Conservation (phyloP, 441 rosid genomes). For the Theobroma grandiflorum region DNA sequence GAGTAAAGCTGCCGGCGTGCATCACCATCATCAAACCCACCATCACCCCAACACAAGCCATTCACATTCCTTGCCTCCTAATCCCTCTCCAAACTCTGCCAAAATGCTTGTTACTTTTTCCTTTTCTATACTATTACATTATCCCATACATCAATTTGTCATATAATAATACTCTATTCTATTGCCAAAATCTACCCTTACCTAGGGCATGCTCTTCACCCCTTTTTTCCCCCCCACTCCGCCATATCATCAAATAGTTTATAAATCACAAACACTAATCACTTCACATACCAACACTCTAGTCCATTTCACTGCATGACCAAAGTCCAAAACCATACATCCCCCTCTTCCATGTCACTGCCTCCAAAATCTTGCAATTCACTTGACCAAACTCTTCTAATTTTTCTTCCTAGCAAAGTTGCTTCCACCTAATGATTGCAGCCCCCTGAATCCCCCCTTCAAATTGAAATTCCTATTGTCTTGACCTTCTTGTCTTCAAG, state of each 20-base stretch:
- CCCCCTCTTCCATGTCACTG: not conserved
- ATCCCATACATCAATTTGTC: slow-evolving; percentile 31
- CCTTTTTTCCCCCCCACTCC: not conserved
- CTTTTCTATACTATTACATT: slow-evolving; percentile 37
- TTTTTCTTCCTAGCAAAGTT: slow-evolving; percentile 27
- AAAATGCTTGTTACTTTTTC: slow-evolving; percentile 35
- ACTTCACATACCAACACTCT: not conserved
- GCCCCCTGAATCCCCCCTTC: not conserved
- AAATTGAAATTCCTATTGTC: slow-evolving; percentile 35
- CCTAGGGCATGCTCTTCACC: slow-evolving; percentile 40
- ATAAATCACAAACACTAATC: not conserved
- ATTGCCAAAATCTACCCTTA: slow-evolving; percentile 28
- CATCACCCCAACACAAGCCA: slow-evolving; percentile 32
- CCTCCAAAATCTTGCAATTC: slow-evolving; percentile 18
- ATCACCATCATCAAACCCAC: slow-evolving; percentile 71
- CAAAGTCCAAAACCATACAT: not conserved
- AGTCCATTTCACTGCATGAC: slow-evolving; percentile 42
- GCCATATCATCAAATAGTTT: slow-evolving; percentile 1
- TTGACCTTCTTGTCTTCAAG: slow-evolving; percentile 43
- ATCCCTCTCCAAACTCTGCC: slow-evolving; percentile 76
- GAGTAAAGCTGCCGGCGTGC: slow-evolving; percentile 94
- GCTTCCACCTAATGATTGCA: slow-evolving; percentile 31
- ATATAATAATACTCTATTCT: slow-evolving; percentile 27
- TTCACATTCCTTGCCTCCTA: slow-evolving; percentile 71
- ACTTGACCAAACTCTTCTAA: slow-evolving; percentile 26